Evolutionary conservation across 371 early-diverging fungal species (phyloP), one percentile per base, ranked within the genome.

Genomic region (Blakeslea trispora): DNA sequence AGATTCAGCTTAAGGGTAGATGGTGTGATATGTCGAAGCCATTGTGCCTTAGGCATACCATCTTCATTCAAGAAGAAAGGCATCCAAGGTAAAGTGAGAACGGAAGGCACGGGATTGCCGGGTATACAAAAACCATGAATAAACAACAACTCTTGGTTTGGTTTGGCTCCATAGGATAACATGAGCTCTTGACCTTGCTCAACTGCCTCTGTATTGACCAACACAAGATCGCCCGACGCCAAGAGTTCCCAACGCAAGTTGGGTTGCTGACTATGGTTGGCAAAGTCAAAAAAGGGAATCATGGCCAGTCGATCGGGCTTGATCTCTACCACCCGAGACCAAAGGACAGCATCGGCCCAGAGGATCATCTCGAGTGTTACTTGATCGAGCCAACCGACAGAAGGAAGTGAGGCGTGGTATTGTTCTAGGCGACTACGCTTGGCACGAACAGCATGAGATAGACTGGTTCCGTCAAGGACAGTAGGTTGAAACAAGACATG

Each of bases 101-200:
- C 48, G 10, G 65, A 59, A 0, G 50, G 45, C 2, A 47, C 63
- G 1, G 74, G 60, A 19, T 86, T 83, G 21, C 66, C 55, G 2
- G 46, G 53, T 0, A 79, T 40, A 32, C 69, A 69, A 49, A 86
- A 86, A 0, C 84, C 83, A 55, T 86, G 81, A 4, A 79, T 48
- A 49, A 82, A 89, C 17, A 89, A 60, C 0, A 89, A 61, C 50
- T 89, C 88, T 48, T 69, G 69, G 57, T 87, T 89, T 13, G 88
- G 69, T 50, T 87, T 87, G 8, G 69, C 75, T 7, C 83, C 87
- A 57, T 86, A 85, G 0, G 81, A 82, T 1, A 84, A 24, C 17
- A 62, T 61, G 14, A 79, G 53, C 22, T 83, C 75, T 1, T 59
- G 45, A n/a, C 39, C 51, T 15, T 50, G 31, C 0, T 41, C 46